phyloP scores from a whole-genome alignment of 495 filamentous ascomycete species.

The Penicillium ochrochloron region DNA sequence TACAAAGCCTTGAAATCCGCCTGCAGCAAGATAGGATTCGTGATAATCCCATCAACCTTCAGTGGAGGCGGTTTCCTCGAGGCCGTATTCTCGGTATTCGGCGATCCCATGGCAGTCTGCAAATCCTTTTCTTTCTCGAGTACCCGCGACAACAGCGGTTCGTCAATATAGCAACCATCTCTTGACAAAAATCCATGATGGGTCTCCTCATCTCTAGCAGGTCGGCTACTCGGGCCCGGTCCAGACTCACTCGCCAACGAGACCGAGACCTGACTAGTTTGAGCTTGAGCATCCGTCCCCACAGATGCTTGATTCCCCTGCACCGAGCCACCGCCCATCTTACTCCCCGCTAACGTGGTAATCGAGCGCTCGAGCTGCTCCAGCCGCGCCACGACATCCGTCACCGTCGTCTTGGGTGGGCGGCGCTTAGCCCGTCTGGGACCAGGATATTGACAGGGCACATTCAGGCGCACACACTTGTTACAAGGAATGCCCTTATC shows the following conservation, averaged over 20 bases:
- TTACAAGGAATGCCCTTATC: conserved; percentile 39
- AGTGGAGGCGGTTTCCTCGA: conserved; percentile 17
- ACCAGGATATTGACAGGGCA: conserved; percentile 40
- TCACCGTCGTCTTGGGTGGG: conserved; percentile 26
- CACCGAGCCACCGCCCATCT: background rate
- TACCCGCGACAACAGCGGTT: conserved; percentile 34
- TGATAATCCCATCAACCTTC: conserved; percentile 28
- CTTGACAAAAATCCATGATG: conserved; percentile 30
- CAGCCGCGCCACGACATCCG: conserved; percentile 30
- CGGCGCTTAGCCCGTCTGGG: conserved; percentile 33
- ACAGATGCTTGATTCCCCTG: background rate
- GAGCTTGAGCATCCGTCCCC: background rate
- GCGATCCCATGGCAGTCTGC: conserved; percentile 32
- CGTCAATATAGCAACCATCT: conserved; percentile 38
- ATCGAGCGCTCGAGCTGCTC: conserved; percentile 39
- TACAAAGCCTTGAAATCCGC: conserved; percentile 25
- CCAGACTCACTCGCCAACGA: background rate
- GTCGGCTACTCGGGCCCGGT: too few species aligned
- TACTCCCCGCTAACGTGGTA: conserved; percentile 20
- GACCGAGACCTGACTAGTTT: background rate
- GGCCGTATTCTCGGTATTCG: conserved; percentile 13
- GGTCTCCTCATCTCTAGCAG: background rate
- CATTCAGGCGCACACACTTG: conserved; percentile 30
- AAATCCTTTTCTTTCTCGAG: conserved; percentile 35
- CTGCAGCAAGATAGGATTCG: conserved; percentile 24